phyloP scores from a whole-genome alignment of 495 filamentous ascomycete species.

The Annulohypoxylon stygium region DNA sequence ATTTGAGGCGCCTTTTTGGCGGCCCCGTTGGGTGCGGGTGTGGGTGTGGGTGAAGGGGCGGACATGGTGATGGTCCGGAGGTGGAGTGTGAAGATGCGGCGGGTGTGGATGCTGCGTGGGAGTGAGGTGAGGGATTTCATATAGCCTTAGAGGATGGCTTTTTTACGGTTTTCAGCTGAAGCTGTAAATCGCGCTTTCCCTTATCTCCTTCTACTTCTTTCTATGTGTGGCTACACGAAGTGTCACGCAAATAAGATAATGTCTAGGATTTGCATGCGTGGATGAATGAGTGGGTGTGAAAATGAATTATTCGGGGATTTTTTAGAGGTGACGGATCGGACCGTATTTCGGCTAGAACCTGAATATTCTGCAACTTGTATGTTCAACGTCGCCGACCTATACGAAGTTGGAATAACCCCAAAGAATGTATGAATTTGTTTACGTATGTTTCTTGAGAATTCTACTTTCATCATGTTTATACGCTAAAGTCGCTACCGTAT shows the following conservation, averaged over 20 bases:
- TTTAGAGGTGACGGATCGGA: conserved; percentile 15
- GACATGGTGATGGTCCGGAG: conserved; percentile 29
- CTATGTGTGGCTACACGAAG: too few relatives aligned
- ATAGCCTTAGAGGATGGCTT: too few relatives aligned
- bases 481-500: not conserved
- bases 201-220: too few relatives aligned
- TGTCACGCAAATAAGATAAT: too few relatives aligned
- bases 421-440: not conserved
- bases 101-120: not conserved
- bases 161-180: too few relatives aligned
- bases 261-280: too few relatives aligned
- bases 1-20: conserved; percentile 26
- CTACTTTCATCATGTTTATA: not conserved
- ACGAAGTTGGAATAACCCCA: too few relatives aligned
- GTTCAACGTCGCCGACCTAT: too few relatives aligned
- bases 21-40: conserved; percentile 3
- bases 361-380: not conserved
- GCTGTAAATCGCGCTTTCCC: too few relatives aligned
- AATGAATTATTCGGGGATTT: conserved; percentile 1
- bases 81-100: too few relatives aligned
- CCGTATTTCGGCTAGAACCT: conserved; percentile 8
- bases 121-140: not conserved
- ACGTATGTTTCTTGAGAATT: not conserved
- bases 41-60: not conserved
- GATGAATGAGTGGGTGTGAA: not conserved